Conservation (phyloP, 768 basidiomycete genomes). For the Mycena galopus region DNA sequence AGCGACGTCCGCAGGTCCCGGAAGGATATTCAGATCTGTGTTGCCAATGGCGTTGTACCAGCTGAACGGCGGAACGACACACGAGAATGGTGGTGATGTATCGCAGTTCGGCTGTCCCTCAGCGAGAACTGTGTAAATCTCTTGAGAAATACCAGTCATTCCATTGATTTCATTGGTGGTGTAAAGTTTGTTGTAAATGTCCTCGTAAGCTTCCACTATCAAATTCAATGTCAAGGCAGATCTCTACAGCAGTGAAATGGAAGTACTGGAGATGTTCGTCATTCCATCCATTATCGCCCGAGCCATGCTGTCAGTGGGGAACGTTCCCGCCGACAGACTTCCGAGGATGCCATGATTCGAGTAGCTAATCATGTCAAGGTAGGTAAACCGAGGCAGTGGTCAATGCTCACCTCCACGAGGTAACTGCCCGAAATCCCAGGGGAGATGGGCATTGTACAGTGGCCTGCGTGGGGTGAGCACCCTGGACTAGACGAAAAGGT, state of each 20-base stretch:
- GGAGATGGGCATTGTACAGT: background rate
- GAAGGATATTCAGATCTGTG: constrained; percentile 16
- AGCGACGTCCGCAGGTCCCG: background rate
- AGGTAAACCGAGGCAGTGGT: background rate
- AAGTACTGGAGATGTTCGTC: background rate
- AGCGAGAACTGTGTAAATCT: constrained; percentile 18
- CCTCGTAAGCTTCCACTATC: background rate
- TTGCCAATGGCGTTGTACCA: constrained; percentile 27
- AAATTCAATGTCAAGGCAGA: background rate
- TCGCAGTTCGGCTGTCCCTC: constrained; percentile 8
- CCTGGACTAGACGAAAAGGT: background rate
- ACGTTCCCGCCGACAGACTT: background rate
- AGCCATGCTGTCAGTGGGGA: background rate
- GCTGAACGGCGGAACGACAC: constrained; percentile 4
- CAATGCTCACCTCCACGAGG: background rate
- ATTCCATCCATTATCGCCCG: background rate
- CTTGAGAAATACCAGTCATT: background rate
- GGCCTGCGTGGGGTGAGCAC: background rate
- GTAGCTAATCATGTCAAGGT: background rate
- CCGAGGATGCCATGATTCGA: background rate
- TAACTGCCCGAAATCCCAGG: background rate
- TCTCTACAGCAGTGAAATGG: background rate
- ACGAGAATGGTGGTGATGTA: background rate
- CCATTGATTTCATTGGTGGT: background rate
- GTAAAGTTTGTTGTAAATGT: background rate